Base-by-base conservation (phyloP, 2,329 filamentous ascomycete genomes). In the Aureobasidium sp. region DNA sequence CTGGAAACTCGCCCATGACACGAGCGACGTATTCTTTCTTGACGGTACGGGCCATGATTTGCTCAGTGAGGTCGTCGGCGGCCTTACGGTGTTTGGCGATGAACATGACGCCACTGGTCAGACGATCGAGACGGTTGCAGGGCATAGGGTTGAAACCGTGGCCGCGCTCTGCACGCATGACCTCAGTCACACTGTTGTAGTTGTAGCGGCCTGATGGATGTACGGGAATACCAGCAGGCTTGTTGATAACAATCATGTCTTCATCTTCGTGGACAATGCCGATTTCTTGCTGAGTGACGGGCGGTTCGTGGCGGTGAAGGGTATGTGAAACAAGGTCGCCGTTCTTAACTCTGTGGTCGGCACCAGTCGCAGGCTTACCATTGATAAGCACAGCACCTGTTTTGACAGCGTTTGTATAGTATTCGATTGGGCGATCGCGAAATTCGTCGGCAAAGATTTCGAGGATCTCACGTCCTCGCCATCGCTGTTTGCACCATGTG, bases 41-140 rank as follows among this genome's bases (percentile, higher is more conserved):
- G 41, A 99, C 90, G 0, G 88, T 93, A 39, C 94, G 83, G 5
- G 83, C 83, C 67, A 86, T 84, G 63, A 99, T 90, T 74, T 96
- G 89, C 46, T 81, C 77, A 61, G 87, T 86, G 67, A 99, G 82
- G 36, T 81, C 80, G 66, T 93, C 90, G 0, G 94, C 93, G 0
- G 89, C 90, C 69, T 86, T 84, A 41, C 87, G 81, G 66, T 90
- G 86, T 77, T 99, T 99, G 32, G 88, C 94, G 68, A 99, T 87
- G 74, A 99, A 99, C 93, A 99, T 97, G 72, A 99, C 89, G 53
- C 94, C 94, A 69, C 91, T 96, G 0, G 94, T 99, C 69, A 99
- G 78, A 59, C 94, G 82, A 73, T 99, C 94, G 32, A 99, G 84
- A n/a, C 94, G 82, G 71, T 99, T 96, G 77, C 93, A 97, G 0